These are phyloP conservation scores for Paraconiothyrium brasiliense DNA, from an alignment of 2,329 filamentous ascomycete species.

Conservation along the genomic window DNA sequence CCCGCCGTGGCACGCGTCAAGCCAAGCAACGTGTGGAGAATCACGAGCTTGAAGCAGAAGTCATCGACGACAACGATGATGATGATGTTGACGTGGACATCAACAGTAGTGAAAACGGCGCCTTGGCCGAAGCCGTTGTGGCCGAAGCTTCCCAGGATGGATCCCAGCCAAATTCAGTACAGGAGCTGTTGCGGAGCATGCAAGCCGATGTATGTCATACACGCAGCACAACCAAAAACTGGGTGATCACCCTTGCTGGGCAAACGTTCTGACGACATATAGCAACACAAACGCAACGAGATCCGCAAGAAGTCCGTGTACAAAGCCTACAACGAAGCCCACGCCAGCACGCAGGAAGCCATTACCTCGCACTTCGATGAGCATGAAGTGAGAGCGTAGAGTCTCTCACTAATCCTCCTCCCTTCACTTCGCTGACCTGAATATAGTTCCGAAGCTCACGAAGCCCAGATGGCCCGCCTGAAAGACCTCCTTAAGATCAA, in stretches of 20 bases:
- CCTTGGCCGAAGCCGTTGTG: background rate
- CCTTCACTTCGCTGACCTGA: background rate
- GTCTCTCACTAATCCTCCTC: constrained; percentile 17
- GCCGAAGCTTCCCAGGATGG: constrained; percentile 16
- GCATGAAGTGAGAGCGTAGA: constrained; percentile 40
- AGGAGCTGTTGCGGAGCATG: constrained; percentile 24
- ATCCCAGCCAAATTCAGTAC: constrained; percentile 8
- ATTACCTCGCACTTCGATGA: constrained; percentile 37
- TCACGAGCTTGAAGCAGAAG: constrained; percentile 17
- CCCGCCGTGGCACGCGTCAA: constrained; percentile 23
- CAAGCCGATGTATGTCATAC: constrained; percentile 31
- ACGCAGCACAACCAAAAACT: background rate
- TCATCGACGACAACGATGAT: constrained; percentile 11
- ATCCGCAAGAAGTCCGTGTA: constrained; percentile 30
- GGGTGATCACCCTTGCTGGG: background rate
- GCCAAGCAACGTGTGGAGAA: constrained; percentile 16
- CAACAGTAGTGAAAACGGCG: constrained; percentile 16
- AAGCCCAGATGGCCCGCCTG: constrained; percentile 36
- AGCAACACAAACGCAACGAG: constrained; percentile 42
- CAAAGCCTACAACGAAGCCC: constrained; percentile 29
- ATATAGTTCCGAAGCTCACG: constrained; percentile 30
- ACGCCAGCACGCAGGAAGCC: constrained; percentile 20
- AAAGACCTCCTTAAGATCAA: constrained; percentile 35
- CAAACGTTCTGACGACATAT: constrained; percentile 7
- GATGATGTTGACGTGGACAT: constrained; percentile 17